phyloP scores from a whole-genome alignment of 2,329 filamentous ascomycete genomes.

The Talaromyces amestolkiae region DNA sequence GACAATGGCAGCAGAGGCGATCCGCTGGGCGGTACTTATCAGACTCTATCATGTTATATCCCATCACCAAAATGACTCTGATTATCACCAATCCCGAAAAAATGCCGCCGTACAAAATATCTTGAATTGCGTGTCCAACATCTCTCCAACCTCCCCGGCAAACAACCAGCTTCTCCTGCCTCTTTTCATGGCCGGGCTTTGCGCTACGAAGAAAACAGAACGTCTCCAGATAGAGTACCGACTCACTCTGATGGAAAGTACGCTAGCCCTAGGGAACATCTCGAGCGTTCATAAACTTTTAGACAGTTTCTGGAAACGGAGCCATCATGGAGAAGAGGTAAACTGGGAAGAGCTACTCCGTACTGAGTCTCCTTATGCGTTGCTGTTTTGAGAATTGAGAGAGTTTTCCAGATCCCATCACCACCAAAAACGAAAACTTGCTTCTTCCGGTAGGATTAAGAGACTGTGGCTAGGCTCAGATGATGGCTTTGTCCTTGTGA shows the following conservation, averaged over 20 bases:
- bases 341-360: neutral
- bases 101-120: neutral
- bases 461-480: too few relatives aligned
- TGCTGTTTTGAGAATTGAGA: neutral
- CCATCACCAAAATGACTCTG: neutral
- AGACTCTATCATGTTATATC: neutral
- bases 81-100: neutral
- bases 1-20: neutral
- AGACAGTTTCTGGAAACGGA: neutral
- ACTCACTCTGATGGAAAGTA: neutral
- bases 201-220: neutral
- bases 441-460: too few relatives aligned
- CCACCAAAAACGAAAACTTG: neutral
- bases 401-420: neutral
- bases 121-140: neutral
- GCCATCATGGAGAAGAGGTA: neutral
- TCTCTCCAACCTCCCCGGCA: neutral
- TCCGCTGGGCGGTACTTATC: neutral
- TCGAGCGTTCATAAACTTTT: neutral
- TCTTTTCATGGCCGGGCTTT: neutral
- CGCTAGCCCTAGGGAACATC: neutral
- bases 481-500: too few relatives aligned
- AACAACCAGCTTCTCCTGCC: neutral
- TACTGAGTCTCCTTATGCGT: neutral
- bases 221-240: neutral